phyloP scores from a whole-genome alignment of 441 rosid genomes.

The Gossypium trilobum region DNA sequence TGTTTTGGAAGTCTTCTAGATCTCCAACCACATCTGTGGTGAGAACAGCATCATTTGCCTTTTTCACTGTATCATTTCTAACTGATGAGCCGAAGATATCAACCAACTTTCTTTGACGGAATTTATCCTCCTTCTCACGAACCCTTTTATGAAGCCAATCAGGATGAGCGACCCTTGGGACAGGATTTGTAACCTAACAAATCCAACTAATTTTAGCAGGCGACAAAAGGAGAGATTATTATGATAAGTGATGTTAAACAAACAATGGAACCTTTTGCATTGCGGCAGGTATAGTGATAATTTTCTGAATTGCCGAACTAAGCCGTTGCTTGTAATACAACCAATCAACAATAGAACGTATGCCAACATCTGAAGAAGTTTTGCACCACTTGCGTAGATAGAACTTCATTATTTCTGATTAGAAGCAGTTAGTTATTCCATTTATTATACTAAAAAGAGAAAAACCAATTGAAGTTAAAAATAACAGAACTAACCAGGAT shows the following conservation, averaged over 20 bases:
- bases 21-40: constrained; percentile 37
- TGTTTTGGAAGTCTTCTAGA: constrained; percentile 69
- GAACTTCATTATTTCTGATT: constrained; percentile 61
- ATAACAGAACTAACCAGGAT: constrained; percentile 42
- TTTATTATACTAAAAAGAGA: constrained; percentile 20
- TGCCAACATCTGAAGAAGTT: constrained; percentile 58
- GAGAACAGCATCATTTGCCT: constrained; percentile 17
- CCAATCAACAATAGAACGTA: constrained; percentile 91
- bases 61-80: constrained; percentile 30
- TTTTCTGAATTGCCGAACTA: constrained; percentile 88
- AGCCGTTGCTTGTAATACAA: constrained; percentile 90
- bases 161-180: constrained; percentile 94
- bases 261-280: constrained; percentile 81
- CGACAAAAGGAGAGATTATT: constrained; percentile 14
- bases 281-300: constrained; percentile 95
- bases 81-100: constrained; percentile 50
- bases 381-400: constrained; percentile 93
- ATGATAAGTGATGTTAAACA: constrained; percentile 18
- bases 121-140: constrained; percentile 86
- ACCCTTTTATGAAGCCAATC: constrained; percentile 97
- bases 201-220: constrained; percentile 23
- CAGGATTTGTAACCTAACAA: constrained; percentile 84
- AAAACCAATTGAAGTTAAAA: not conserved
- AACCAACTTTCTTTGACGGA: constrained; percentile 75
- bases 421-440: constrained; percentile 20